A percentile compares a stretch with the other conserved stretches of the same genome.
These are phyloP conservation scores for Podaxis rugospora DNA, from an alignment of 768 basidiomycete species.

Conservation along the genomic window DNA sequence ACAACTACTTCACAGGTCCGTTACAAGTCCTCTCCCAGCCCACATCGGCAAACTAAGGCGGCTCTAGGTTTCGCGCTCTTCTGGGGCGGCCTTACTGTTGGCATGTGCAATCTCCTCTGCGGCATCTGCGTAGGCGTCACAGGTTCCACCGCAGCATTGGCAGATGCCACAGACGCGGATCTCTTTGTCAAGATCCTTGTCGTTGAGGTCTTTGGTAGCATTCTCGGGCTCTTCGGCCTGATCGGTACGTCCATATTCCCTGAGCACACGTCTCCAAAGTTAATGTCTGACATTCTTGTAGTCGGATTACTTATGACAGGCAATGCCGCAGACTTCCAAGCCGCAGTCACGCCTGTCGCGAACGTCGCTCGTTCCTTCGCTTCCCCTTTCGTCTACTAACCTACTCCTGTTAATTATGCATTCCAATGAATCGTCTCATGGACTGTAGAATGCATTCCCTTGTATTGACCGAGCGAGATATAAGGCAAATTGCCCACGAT, in stretches of 20 bases:
- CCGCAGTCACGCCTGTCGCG: conserved; percentile 28
- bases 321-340: conserved; percentile 54
- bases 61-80: conserved; percentile 84
- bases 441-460: conserved; percentile 3
- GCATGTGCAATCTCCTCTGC: conserved; percentile 90
- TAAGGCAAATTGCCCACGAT: neutral
- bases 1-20: conserved; percentile 88
- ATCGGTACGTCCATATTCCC: conserved; percentile 61
- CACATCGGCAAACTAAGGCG: neutral
- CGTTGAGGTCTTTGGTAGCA: conserved; percentile 91
- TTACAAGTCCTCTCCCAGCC: conserved; percentile 18
- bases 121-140: conserved; percentile 93
- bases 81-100: conserved; percentile 96
- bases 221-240: conserved; percentile 88
- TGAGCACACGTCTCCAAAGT: neutral
- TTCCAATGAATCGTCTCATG: neutral
- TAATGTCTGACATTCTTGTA: conserved; percentile 23
- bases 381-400: conserved; percentile 35
- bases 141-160: conserved; percentile 91
- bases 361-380: conserved; percentile 29
- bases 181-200: conserved; percentile 96
- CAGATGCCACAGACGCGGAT: conserved; percentile 92
- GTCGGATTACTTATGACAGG: conserved; percentile 82
- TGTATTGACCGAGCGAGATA: neutral
- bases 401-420: neutral